Conservation (phyloP, 2,329 filamentous ascomycete genomes). For the Aspergillus transmontanensis region DNA sequence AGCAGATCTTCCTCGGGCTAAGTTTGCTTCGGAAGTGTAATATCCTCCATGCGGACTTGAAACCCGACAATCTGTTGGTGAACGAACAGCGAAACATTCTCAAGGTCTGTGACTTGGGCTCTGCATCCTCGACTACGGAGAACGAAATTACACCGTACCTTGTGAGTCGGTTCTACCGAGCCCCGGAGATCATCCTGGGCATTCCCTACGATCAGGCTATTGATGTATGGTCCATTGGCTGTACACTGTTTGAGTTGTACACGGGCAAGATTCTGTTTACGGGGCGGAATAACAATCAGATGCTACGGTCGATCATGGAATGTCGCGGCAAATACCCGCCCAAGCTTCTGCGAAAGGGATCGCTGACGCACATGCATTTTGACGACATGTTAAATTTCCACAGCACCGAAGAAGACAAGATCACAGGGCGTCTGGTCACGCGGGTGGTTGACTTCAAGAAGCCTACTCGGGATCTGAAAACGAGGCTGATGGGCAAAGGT, state of each 20-base stretch:
- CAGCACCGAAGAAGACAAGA: slow-evolving; percentile 82
- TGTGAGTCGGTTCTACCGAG: slow-evolving; percentile 95
- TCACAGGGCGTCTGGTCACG: slow-evolving; percentile 73
- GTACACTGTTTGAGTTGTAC: slow-evolving; percentile 94
- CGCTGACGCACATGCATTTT: slow-evolving; percentile 77
- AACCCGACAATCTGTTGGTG: slow-evolving; percentile 95
- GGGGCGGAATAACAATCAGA: slow-evolving; percentile 95
- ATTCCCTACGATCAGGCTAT: slow-evolving; percentile 93
- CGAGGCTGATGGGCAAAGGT: slow-evolving; percentile 71
- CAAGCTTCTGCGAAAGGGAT: slow-evolving; percentile 82
- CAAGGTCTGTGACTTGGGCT: slow-evolving; percentile 95
- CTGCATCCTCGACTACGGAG: slow-evolving; percentile 88
- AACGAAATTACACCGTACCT: slow-evolving; percentile 93
- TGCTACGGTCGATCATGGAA: slow-evolving; percentile 96
- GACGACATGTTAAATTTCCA: slow-evolving; percentile 82
- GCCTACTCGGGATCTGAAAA: slow-evolving; percentile 78
- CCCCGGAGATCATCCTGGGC: slow-evolving; percentile 95
- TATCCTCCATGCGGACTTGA: slow-evolving; percentile 93
- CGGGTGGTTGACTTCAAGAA: slow-evolving; percentile 58
- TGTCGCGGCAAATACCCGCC: slow-evolving; percentile 88
- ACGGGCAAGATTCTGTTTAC: slow-evolving; percentile 97
- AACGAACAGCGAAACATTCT: slow-evolving; percentile 81
- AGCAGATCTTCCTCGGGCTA: slow-evolving; percentile 90
- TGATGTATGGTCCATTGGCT: slow-evolving; percentile 97
- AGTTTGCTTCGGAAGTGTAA: slow-evolving; percentile 88